These are phyloP conservation scores for Ogataea haglerorum DNA, from an alignment of 805 yeast species.

Conservation along the genomic window DNA sequence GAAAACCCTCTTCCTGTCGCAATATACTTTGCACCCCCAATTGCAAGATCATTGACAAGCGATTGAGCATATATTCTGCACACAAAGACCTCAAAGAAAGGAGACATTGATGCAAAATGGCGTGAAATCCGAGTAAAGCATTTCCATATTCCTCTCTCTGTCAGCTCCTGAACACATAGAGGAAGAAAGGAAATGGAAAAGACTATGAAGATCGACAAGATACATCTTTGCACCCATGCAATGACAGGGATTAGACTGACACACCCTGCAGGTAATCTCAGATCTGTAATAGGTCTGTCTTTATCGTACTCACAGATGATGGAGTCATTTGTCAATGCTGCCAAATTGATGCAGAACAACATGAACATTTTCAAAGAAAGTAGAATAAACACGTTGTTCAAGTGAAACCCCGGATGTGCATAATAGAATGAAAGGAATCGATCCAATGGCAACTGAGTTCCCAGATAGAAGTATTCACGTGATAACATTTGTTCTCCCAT, in stretches of 20 bases:
- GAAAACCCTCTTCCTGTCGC: conserved; percentile 85
- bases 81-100: conserved; percentile 75
- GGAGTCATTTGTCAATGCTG: conserved; percentile 60
- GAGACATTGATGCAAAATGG: conserved; percentile 69
- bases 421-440: conserved; percentile 76
- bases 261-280: conserved; percentile 66
- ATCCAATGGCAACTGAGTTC: conserved; percentile 74
- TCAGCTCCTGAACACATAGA: conserved; percentile 69
- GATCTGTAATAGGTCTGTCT: conserved; percentile 57
- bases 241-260: conserved; percentile 66
- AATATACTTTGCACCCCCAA: conserved; percentile 81
- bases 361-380: conserved; percentile 63
- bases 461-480: conserved; percentile 74
- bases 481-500: conserved; percentile 89
- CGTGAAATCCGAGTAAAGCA: conserved; percentile 60
- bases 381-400: conserved; percentile 72
- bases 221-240: conserved; percentile 71
- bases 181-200: conserved; percentile 75
- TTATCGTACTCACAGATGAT: conserved; percentile 59
- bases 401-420: conserved; percentile 85
- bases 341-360: conserved; percentile 56
- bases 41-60: conserved; percentile 59
- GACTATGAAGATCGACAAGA: conserved; percentile 69
- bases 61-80: conserved; percentile 75
- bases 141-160: conserved; percentile 71